These are phyloP conservation scores for Xerocomus nothofagi DNA, from an alignment of 1,284 basidiomycete genomes.

Conservation along the genomic window DNA sequence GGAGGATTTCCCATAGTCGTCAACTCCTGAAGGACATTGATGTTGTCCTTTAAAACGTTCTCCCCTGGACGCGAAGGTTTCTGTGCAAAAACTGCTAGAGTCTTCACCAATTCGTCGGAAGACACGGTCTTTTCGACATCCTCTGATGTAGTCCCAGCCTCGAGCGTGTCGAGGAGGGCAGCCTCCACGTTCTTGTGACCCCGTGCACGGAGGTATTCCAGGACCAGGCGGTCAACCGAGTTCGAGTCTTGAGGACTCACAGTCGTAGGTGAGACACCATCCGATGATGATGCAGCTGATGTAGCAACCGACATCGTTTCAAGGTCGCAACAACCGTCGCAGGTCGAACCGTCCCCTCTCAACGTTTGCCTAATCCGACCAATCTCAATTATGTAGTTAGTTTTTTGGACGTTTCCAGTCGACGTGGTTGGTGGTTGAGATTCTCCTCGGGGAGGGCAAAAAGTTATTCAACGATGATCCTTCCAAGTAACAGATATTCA, in stretches of 20 bases:
- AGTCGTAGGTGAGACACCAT: constrained; percentile 33
- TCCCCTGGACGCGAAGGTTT: constrained; percentile 64
- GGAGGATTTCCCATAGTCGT: constrained; percentile 61
- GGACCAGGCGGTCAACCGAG: constrained; percentile 61
- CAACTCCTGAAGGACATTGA: constrained; percentile 65
- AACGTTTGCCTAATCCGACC: too few relatives aligned
- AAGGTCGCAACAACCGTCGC: too few relatives aligned
- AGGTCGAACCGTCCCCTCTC: too few relatives aligned
- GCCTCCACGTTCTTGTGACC: constrained; percentile 81
- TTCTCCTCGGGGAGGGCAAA: too few relatives aligned
- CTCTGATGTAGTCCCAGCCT: constrained; percentile 51
- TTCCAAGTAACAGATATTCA: too few relatives aligned
- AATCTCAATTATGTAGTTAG: too few relatives aligned
- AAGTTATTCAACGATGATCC: too few relatives aligned
- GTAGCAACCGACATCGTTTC: constrained; percentile 47
- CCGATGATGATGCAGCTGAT: constrained; percentile 40
- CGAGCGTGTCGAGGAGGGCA: constrained; percentile 65
- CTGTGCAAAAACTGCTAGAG: constrained; percentile 63
- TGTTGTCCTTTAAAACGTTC: constrained; percentile 64
- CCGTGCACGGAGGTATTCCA: constrained; percentile 83
- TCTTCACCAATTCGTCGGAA: constrained; percentile 65
- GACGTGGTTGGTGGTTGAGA: background rate
- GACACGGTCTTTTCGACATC: constrained; percentile 51
- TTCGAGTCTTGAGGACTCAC: constrained; percentile 39
- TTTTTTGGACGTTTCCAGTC: too few relatives aligned